Percentiles rank a stretch among this genome's conserved stretches.
Evolutionary conservation across 352 stramenopile genomes (phyloP).

Genomic region (Vaucheria bursata): DNA sequence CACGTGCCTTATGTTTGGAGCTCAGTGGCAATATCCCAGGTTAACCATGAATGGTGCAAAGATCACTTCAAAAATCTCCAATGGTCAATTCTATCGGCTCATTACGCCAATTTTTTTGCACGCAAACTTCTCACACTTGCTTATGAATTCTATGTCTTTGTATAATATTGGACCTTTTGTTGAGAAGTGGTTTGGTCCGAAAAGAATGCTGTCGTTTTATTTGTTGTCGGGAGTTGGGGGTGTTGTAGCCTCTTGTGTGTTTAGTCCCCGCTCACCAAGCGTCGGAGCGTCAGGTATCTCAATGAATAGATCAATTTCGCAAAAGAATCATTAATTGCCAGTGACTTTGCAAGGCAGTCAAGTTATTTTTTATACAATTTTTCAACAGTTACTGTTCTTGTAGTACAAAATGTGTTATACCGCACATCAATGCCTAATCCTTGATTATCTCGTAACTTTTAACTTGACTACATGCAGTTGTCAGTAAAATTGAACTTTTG

Average conservation of each 20-base stretch:
- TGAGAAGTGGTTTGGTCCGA: constrained; percentile 51
- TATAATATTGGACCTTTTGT: constrained; percentile 52
- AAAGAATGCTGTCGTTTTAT: constrained; percentile 54
- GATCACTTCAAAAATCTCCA: not conserved
- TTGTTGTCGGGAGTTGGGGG: constrained; percentile 52
- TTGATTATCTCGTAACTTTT: too few species aligned
- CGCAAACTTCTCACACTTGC: constrained; percentile 52
- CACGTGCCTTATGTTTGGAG: not conserved
- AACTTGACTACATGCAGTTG: too few species aligned
- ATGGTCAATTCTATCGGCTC: constrained; percentile 55
- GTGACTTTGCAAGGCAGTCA: too few species aligned
- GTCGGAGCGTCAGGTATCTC: constrained; percentile 2
- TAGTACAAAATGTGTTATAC: too few species aligned
- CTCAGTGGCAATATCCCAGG: not conserved
- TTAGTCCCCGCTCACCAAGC: not conserved
- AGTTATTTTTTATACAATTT: too few species aligned
- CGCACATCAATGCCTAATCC: too few species aligned
- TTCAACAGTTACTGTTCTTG: too few species aligned
- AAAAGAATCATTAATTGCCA: too few species aligned
- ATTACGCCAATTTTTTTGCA: constrained; percentile 59
- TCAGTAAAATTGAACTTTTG: too few species aligned
- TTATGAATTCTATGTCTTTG: constrained; percentile 56
- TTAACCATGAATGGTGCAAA: not conserved
- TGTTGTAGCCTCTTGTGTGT: constrained; percentile 47
- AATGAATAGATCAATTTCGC: too few species aligned